Evolutionary conservation across 23 red algal species (phyloP).

Genomic region (Gracilaria domingensis): DNA sequence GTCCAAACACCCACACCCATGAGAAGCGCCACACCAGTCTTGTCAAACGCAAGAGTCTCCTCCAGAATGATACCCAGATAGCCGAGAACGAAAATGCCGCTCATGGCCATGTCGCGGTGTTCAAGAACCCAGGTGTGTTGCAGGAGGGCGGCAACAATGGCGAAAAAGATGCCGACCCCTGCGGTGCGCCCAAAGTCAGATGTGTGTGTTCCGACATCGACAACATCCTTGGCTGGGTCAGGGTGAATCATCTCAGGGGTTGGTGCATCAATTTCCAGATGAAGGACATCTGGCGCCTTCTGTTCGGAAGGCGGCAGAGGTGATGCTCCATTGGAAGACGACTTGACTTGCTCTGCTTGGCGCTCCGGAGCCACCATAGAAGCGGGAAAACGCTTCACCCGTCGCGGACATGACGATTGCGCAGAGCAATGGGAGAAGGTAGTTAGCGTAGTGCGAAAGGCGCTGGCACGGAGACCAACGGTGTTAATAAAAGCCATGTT

Average conservation of each 20-base stretch:
- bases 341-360: neutral
- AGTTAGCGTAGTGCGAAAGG: neutral
- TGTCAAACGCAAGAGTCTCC: constrained; percentile 92
- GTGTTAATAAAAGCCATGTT: constrained; percentile 6
- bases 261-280: neutral
- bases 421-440: neutral
- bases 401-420: neutral
- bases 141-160: constrained; percentile 68
- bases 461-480: neutral
- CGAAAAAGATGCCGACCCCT: constrained; percentile 59
- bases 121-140: constrained; percentile 88
- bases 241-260: constrained; percentile 59
- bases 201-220: constrained; percentile 20
- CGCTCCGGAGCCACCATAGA: constrained; percentile 21
- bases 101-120: constrained; percentile 77
- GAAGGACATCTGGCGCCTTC: neutral
- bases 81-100: constrained; percentile 81
- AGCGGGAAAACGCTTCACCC: neutral
- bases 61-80: constrained; percentile 97
- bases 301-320: neutral
- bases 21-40: constrained; percentile 90
- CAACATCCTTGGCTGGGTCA: constrained; percentile 37
- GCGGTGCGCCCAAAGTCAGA: constrained; percentile 59
- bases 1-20: constrained; percentile 91
- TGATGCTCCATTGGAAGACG: constrained; percentile 8